These are phyloP conservation scores for Bonia amplexicaulis DNA, from an alignment of 176 grass and related monocot species.

Conservation along the genomic window DNA sequence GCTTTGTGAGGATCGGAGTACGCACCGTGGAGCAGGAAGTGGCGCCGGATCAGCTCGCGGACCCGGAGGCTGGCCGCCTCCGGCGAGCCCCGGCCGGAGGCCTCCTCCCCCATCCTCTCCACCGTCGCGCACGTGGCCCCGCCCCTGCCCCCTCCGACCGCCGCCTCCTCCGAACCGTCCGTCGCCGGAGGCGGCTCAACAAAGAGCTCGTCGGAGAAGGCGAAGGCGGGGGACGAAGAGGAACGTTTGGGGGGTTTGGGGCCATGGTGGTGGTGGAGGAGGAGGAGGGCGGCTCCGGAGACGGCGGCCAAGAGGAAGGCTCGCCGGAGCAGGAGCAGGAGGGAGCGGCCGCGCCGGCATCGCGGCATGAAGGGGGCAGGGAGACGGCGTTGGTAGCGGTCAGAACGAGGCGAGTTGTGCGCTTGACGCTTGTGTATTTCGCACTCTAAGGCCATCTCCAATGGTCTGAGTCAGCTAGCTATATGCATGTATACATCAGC, in stretches of 20 bases:
- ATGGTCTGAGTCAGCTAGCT: too few relatives aligned
- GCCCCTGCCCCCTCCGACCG: background rate
- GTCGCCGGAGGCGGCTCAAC: background rate
- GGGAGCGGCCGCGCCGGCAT: conserved; percentile 16
- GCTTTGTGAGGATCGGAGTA: background rate
- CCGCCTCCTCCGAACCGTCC: background rate
- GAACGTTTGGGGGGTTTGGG: conserved; percentile 6
- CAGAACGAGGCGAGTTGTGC: background rate
- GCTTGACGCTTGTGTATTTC: background rate
- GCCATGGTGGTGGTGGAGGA: conserved; percentile 23
- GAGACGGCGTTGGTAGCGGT: background rate
- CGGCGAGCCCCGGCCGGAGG: conserved; percentile 23
- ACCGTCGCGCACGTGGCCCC: conserved; percentile 55
- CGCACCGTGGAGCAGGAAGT: conserved; percentile 79
- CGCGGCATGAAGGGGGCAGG: background rate
- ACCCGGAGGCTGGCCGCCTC: conserved; percentile 62
- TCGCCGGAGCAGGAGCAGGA: conserved; percentile 11
- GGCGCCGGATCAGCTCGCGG: conserved; percentile 59
- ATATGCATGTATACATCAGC: too few relatives aligned
- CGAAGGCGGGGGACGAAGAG: background rate
- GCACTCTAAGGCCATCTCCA: too few relatives aligned
- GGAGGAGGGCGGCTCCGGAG: conserved; percentile 9
- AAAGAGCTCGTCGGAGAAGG: background rate
- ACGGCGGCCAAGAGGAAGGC: conserved; percentile 23
- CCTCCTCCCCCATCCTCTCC: conserved; percentile 79